A percentile compares a stretch with the other conserved stretches of the same genome.
These are phyloP conservation scores for Euphorbia tirucalli DNA, from an alignment of 345 rosid genomes.

Conservation along the genomic window DNA sequence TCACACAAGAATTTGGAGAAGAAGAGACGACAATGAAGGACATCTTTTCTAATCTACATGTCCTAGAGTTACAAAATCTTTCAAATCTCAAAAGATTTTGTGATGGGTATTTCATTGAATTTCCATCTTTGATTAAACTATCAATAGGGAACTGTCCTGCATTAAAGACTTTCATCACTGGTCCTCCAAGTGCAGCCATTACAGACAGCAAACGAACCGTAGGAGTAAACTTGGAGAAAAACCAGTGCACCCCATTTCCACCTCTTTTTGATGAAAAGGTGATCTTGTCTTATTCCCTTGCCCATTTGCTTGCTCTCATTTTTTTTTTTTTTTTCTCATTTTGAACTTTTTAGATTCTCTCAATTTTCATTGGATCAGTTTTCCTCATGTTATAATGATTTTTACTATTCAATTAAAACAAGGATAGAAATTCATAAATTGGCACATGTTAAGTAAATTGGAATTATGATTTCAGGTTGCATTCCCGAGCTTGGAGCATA, in stretches of 20 bases:
- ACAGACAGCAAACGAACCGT: neutral
- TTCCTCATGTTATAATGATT: too few relatives aligned
- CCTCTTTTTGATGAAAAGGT: slow-evolving; percentile 19
- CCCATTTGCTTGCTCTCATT: too few relatives aligned
- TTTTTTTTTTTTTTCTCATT: too few relatives aligned
- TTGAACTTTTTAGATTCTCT: too few relatives aligned
- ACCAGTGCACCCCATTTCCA: too few relatives aligned
- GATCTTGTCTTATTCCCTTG: too few relatives aligned
- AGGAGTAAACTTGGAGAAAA: too few relatives aligned
- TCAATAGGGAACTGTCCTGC: neutral
- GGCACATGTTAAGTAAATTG: too few relatives aligned
- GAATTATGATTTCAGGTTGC: slow-evolving; percentile 10
- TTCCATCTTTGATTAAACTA: neutral
- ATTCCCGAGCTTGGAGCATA: slow-evolving; percentile 18
- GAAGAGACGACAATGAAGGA: neutral
- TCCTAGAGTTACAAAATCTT: neutral
- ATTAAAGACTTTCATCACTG: slow-evolving; percentile 11
- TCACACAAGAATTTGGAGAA: too few relatives aligned
- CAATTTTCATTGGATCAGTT: too few relatives aligned
- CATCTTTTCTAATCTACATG: slow-evolving; percentile 8
- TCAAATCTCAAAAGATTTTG: slow-evolving; percentile 14
- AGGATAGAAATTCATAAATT: too few relatives aligned
- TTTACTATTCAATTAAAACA: too few relatives aligned
- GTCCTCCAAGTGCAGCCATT: neutral
- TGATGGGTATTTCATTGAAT: neutral